A percentile compares a stretch with the other conserved stretches of the same genome.
phyloP scores from a whole-genome alignment of 2,329 filamentous ascomycete species.

The Sporothrix euskadiensis region DNA sequence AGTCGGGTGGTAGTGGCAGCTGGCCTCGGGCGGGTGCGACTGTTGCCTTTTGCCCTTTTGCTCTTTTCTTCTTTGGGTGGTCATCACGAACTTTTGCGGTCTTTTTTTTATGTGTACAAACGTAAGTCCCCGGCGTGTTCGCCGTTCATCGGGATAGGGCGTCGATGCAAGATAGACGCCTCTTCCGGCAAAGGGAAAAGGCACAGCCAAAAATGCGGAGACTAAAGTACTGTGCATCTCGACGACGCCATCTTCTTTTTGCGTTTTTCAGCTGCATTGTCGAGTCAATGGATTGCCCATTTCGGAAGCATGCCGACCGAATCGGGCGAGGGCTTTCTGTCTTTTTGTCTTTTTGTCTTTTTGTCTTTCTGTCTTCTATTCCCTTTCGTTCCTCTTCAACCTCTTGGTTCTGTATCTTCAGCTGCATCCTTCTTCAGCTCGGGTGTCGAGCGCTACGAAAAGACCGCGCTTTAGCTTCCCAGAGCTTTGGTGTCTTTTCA shows the following conservation, averaged over 20 bases:
- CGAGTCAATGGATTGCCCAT: not conserved
- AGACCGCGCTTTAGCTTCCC: not conserved
- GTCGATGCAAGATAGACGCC: constrained; percentile 3
- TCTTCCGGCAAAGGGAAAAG: not conserved
- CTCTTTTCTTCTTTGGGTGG: not conserved
- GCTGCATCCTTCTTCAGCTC: not conserved
- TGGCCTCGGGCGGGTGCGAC: not conserved
- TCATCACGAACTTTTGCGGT: not conserved
- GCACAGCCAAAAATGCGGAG: not conserved
- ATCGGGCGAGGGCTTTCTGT: not conserved
- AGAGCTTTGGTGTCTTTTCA: not conserved
- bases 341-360: not conserved
- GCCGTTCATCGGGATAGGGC: not conserved
- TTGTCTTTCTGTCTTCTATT: not conserved
- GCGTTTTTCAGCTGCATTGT: not conserved
- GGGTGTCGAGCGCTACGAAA: not conserved
- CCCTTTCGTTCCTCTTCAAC: not conserved
- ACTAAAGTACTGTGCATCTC: not conserved
- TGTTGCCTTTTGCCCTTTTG: not conserved
- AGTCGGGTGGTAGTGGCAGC: not conserved
- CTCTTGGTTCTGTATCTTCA: not conserved
- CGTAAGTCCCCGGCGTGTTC: not conserved
- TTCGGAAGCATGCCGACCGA: not conserved
- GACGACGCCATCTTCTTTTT: not conserved
- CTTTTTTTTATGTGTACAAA: no score